phyloP scores from a whole-genome alignment of 2,329 filamentous ascomycete genomes.

The Grosmannia huntii region DNA sequence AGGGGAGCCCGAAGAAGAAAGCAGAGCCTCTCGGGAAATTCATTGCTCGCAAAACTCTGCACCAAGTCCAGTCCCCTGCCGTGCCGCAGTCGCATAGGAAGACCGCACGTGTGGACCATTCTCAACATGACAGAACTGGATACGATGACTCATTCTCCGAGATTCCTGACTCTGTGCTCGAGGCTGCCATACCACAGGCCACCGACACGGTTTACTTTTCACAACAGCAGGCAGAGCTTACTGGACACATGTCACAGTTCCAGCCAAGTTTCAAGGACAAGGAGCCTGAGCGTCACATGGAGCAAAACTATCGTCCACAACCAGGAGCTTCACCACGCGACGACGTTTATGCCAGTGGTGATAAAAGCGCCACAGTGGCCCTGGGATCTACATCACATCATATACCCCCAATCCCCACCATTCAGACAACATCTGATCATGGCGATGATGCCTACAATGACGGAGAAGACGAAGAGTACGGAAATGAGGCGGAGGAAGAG shows the following conservation, averaged over 20 bases:
- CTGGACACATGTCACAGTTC: not conserved
- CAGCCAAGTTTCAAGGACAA: not conserved
- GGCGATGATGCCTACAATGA: not conserved
- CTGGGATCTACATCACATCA: not conserved
- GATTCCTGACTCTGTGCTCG: slow-evolving; percentile 37
- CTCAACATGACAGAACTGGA: not conserved
- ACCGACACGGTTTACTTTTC: slow-evolving; percentile 6
- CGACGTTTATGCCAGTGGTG: not conserved
- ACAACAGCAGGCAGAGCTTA: slow-evolving; percentile 9
- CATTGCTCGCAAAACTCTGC: slow-evolving; percentile 9
- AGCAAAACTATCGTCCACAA: not conserved
- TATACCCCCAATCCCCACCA: not conserved
- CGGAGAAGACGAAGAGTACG: slow-evolving; percentile 1
- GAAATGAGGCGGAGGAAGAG: slow-evolving; percentile 3
- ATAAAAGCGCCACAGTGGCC: not conserved
- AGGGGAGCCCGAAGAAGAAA: slow-evolving; percentile 5
- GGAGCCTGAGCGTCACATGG: not conserved
- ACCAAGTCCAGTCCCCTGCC: not conserved
- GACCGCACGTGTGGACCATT: not conserved
- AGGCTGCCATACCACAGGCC: slow-evolving; percentile 30
- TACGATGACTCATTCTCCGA: slow-evolving; percentile 47
- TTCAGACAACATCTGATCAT: not conserved
- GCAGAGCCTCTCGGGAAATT: slow-evolving; percentile 7
- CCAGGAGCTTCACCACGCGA: not conserved
- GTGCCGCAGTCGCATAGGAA: not conserved